phyloP scores from a whole-genome alignment of 2,329 filamentous ascomycete genomes.

The Furcasterigmium sp. region DNA sequence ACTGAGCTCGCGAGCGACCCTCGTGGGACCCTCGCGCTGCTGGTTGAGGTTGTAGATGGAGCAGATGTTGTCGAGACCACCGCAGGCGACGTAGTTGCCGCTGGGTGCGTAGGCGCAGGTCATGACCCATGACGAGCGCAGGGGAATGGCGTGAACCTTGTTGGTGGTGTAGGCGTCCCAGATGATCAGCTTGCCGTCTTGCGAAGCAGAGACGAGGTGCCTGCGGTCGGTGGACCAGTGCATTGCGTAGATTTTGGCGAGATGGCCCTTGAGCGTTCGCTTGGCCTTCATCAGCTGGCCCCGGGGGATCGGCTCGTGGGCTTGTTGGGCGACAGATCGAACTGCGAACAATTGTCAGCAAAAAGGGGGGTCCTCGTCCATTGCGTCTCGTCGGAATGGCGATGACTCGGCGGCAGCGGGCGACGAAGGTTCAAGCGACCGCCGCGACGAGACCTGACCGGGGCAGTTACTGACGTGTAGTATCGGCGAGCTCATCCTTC shows the following conservation, averaged over 20 bases:
- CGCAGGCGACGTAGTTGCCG: slow-evolving; percentile 97
- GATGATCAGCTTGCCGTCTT: slow-evolving; percentile 99
- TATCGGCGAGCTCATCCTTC: slow-evolving; percentile 99
- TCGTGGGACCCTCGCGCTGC: slow-evolving; percentile 88
- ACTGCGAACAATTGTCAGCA: slow-evolving; percentile 48
- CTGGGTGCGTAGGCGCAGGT: slow-evolving; percentile 98
- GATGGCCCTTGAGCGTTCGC: slow-evolving; percentile 92
- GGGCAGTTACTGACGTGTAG: slow-evolving; percentile 69
- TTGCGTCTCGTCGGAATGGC: slow-evolving; percentile 2
- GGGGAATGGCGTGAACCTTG: slow-evolving; percentile 97
- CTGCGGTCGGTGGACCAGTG: slow-evolving; percentile 99
- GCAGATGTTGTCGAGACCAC: slow-evolving; percentile 98
- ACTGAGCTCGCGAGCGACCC: slow-evolving; percentile 90
- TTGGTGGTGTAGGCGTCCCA: slow-evolving; percentile 99
- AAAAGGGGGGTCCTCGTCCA: background rate
- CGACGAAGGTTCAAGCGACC: background rate
- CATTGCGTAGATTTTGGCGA: slow-evolving; percentile 99
- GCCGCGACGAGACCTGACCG: background rate
- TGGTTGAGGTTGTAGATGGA: slow-evolving; percentile 99
- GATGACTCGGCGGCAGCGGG: slow-evolving; percentile 1
- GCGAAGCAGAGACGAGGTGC: slow-evolving; percentile 94
- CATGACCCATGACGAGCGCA: slow-evolving; percentile 99
- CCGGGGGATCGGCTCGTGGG: slow-evolving; percentile 86
- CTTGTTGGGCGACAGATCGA: slow-evolving; percentile 84
- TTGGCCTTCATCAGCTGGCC: slow-evolving; percentile 95